phyloP scores from a whole-genome alignment of 306 rosid genomes.

The Prunus campanulata region DNA sequence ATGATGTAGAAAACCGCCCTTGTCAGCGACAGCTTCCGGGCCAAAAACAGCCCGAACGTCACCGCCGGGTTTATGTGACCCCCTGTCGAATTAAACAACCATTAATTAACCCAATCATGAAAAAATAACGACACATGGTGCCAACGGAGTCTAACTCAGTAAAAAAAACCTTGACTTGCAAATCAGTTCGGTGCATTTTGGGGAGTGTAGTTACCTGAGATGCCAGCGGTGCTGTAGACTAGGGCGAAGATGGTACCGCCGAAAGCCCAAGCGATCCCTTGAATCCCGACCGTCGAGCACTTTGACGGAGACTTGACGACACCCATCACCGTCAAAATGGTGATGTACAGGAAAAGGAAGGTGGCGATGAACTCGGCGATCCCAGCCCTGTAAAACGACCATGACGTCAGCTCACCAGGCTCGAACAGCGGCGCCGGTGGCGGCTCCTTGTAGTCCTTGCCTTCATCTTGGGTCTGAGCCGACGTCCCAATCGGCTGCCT shows the following conservation, averaged over 20 bases:
- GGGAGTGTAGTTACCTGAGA: slow-evolving; percentile 51
- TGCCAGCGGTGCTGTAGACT: slow-evolving; percentile 93
- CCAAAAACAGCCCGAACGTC: slow-evolving; percentile 82
- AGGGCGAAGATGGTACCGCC: slow-evolving; percentile 96
- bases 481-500: slow-evolving; percentile 72
- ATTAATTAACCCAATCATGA: too few relatives aligned
- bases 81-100: slow-evolving; percentile 13
- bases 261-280: slow-evolving; percentile 81
- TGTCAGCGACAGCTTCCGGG: slow-evolving; percentile 76
- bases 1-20: slow-evolving; percentile 79
- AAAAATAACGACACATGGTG: too few relatives aligned
- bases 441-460: slow-evolving; percentile 72
- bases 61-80: slow-evolving; percentile 66
- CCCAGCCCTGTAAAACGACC: slow-evolving; percentile 66
- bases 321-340: slow-evolving; percentile 58
- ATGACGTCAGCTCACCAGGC: slow-evolving; percentile 72
- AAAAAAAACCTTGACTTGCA: too few relatives aligned
- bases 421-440: slow-evolving; percentile 73
- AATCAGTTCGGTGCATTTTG: background rate
- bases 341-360: slow-evolving; percentile 51
- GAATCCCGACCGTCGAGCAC: slow-evolving; percentile 63
- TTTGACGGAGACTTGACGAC: slow-evolving; percentile 12
- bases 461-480: slow-evolving; percentile 67
- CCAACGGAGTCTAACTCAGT: background rate
- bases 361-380: slow-evolving; percentile 63